These are phyloP conservation scores for Dactylonectria estremocensis DNA, from an alignment of 2,329 filamentous ascomycete species.

Conservation along the genomic window DNA sequence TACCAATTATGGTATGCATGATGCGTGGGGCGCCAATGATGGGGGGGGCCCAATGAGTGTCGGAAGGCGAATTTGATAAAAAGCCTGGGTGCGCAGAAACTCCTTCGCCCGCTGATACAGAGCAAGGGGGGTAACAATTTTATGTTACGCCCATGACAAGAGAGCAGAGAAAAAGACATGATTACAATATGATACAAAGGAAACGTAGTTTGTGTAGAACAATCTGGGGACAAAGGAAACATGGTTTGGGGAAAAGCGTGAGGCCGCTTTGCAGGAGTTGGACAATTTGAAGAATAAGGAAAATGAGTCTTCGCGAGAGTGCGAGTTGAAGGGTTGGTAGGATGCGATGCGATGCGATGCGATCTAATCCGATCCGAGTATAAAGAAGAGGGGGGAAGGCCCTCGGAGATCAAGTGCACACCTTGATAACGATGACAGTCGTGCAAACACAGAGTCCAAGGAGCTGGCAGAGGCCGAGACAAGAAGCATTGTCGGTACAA, in stretches of 20 bases:
- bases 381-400: background rate
- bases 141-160: too few relatives aligned
- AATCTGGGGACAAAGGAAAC: too few relatives aligned
- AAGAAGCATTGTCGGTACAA: background rate
- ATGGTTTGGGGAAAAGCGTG: too few relatives aligned
- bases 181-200: background rate
- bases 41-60: conserved; percentile 8
- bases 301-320: background rate
- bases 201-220: background rate
- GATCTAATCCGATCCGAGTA: too few relatives aligned
- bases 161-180: too few relatives aligned
- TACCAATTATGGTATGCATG: conserved; percentile 7
- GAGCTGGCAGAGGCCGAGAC: background rate
- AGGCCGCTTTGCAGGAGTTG: background rate
- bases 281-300: conserved; percentile 1
- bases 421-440: too few relatives aligned
- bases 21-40: background rate
- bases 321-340: background rate
- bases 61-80: background rate
- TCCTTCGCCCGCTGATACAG: conserved; percentile 10
- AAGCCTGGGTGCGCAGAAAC: conserved; percentile 3
- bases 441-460: conserved; percentile 5
- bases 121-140: too few relatives aligned
- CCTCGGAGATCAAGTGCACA: background rate
- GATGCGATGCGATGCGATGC: too few relatives aligned